Evolutionary conservation across 352 stramenopile genomes (phyloP), one percentile per base, ranked within the genome.

Genomic region (Phytophthora gonapodyides): DNA sequence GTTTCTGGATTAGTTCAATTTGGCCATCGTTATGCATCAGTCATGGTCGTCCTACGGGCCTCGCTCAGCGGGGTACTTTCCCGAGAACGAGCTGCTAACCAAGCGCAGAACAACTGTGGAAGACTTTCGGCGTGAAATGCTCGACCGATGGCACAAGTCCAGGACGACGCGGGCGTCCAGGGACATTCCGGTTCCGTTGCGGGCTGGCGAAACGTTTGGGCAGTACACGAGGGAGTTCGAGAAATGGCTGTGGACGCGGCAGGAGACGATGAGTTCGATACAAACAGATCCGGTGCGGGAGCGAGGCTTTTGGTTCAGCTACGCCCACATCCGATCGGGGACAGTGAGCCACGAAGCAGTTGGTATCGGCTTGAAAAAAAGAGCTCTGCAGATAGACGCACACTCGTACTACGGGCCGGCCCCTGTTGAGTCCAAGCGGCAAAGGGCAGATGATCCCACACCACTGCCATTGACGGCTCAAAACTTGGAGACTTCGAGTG

Each of bases 261-360:
- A 13, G 1, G 19, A 55, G n/a, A 33, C 27, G 24, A 30, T 54
- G 16, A 24, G 5, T 21, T n/a, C 13, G 31, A 5, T 62, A 16
- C 43, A 36, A 12, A 7, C 9, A 15, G 30, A 57, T 17, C 44
- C 44, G 0, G 48, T 27, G 36, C 35, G 36, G 15, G 55, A 57
- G 55, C 55, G 55, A 8, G 41, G 42, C 15, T 63, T 63, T 41
- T 56, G 55, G 35, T 56, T 57, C 4, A 27, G 24, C 24, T 5
- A 27, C 24, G 24, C 24, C 24, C 24, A 3, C 24, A 27, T 27
- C 21, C 21, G 21, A 24, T 24, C 24, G 3, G 24, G 24, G 24
- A 27, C 24, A 27, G 24, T 27, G 24, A 27, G 24, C 24, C 24
- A 27, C 24, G 24, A 27, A 27, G 24, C 24, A 27, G 24, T 27